phyloP scores from a whole-genome alignment of 495 filamentous ascomycete species.

The Cladorrhinum samala region DNA sequence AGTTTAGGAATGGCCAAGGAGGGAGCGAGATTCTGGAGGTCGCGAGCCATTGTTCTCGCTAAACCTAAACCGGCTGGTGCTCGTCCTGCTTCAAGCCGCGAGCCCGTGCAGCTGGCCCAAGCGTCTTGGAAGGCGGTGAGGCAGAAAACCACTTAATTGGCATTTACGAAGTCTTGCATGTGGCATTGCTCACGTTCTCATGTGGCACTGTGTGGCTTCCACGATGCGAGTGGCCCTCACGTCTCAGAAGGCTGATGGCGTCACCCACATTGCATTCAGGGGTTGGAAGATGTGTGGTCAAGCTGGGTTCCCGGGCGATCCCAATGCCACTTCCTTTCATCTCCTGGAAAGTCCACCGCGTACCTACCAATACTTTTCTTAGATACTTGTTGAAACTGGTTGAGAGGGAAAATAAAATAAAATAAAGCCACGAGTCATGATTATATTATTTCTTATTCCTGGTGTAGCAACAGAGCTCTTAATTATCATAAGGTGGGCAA shows the following conservation, averaged over 20 bases:
- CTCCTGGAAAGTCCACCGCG: too few species aligned
- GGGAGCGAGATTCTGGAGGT: slow-evolving; percentile 23
- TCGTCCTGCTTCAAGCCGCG: slow-evolving; percentile 4
- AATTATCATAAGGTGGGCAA: too few species aligned
- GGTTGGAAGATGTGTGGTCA: background rate
- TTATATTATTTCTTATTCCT: too few species aligned
- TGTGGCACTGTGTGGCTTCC: too few species aligned
- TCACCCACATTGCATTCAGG: background rate
- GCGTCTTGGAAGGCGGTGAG: slow-evolving; percentile 4
- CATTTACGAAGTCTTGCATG: background rate
- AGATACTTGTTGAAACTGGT: too few species aligned
- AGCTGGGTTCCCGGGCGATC: background rate
- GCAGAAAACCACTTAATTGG: background rate
- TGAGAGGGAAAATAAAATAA: too few species aligned
- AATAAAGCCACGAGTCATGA: too few species aligned
- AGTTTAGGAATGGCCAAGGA: slow-evolving; percentile 21
- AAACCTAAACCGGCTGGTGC: slow-evolving; percentile 21
- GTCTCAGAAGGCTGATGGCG: background rate
- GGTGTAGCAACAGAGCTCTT: too few species aligned
- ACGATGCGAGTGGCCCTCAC: background rate
- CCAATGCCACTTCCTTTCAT: background rate
- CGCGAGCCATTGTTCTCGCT: slow-evolving; percentile 25
- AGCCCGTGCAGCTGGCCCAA: slow-evolving; percentile 15
- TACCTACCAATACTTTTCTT: too few species aligned
- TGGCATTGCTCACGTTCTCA: too few species aligned